phyloP scores from a whole-genome alignment of 306 rosid genomes.

The Boehmeria nivea region DNA sequence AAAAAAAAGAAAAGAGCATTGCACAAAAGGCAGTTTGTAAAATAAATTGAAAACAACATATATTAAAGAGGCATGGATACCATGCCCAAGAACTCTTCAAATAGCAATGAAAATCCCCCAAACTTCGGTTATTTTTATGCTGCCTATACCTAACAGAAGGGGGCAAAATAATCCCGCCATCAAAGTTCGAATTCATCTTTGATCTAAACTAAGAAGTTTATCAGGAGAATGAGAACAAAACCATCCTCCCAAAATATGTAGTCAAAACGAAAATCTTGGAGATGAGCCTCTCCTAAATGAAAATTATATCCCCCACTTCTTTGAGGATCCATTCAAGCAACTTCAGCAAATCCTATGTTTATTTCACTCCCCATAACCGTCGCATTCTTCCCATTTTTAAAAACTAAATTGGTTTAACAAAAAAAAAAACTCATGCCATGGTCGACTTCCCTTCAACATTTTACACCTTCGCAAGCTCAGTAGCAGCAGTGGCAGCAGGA shows the following conservation, averaged over 20 bases:
- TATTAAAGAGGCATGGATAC: too few relatives aligned
- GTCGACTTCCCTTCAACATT: conserved; percentile 4
- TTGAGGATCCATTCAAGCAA: too few relatives aligned
- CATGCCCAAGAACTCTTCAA: neutral
- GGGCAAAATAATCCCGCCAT: conserved; percentile 26
- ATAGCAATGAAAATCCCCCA: conserved; percentile 10
- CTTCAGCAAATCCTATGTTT: conserved; percentile 21
- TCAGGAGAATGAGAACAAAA: conserved; percentile 63
- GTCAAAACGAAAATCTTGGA: conserved; percentile 33
- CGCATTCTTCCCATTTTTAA: too few relatives aligned
- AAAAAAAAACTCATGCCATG: conserved; percentile 15
- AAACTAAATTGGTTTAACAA: neutral
- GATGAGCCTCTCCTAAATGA: too few relatives aligned
- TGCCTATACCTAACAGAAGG: conserved; percentile 2
- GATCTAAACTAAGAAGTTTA: too few relatives aligned
- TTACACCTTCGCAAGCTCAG: conserved; percentile 32
- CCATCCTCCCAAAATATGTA: conserved; percentile 43
- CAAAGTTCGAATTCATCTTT: conserved; percentile 33
- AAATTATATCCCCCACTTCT: too few relatives aligned
- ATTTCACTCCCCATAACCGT: conserved; percentile 37
- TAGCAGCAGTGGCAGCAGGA: conserved; percentile 24
- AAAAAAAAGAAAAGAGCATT: too few relatives aligned
- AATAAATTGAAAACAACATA: too few relatives aligned
- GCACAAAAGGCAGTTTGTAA: too few relatives aligned
- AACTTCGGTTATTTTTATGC: conserved; percentile 11